Conservation (phyloP, 208 protist species). For the Acanthamoeba sp. region DNA sequence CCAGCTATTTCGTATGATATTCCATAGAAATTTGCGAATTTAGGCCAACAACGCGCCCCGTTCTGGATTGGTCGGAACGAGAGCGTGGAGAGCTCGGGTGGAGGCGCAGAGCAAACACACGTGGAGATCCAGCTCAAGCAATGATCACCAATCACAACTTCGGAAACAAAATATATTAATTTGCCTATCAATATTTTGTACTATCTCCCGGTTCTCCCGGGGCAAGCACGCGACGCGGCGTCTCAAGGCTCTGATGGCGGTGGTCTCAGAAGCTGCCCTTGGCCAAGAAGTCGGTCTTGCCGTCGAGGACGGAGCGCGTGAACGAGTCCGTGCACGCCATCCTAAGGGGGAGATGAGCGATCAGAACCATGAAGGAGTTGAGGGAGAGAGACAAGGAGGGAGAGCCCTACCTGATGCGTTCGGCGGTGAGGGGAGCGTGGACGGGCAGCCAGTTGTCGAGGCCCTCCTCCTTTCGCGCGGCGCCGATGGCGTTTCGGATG, state of each 20-base stretch:
- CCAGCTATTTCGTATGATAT: too few relatives aligned
- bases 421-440: conserved; percentile 1
- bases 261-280: conserved; percentile 29
- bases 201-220: too few relatives aligned
- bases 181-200: too few relatives aligned
- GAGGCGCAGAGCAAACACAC: background rate
- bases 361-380: background rate
- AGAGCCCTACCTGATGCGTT: background rate
- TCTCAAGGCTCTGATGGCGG: background rate
- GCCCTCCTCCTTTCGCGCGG: conserved; percentile 82
- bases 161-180: too few relatives aligned
- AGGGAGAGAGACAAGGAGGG: background rate
- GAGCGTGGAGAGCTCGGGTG: background rate
- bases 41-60: background rate
- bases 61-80: background rate
- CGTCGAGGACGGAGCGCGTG: background rate
- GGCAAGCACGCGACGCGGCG: too few relatives aligned
- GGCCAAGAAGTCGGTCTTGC: conserved; percentile 5
- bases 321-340: conserved; percentile 8
- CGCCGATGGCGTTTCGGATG: conserved; percentile 89
- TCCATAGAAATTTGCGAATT: background rate
- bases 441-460: conserved; percentile 62
- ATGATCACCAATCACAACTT: too few relatives aligned
- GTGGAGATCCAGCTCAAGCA: background rate
- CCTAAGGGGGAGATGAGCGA: background rate